Base-by-base conservation (phyloP, 805 yeast species). In the Metschnikowia gruessii region DNA sequence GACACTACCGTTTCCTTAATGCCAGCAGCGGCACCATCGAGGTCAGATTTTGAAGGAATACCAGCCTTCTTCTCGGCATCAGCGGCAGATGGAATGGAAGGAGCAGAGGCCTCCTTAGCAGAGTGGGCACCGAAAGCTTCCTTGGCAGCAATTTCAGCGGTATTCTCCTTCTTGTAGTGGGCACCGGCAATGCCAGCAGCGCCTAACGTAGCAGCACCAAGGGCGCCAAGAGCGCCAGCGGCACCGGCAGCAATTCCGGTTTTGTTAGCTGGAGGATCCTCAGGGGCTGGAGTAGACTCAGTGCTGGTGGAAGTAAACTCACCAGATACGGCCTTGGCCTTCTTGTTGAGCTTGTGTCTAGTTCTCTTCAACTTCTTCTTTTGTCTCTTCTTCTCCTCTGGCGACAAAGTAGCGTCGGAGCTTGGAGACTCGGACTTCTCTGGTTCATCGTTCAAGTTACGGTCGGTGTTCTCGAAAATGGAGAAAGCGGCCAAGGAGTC, bases 401-500 rank as follows among this genome's bases (percentile, higher is more conserved):
- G 39, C 6, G 50, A 16, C 22, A 37, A 37, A 9, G 18, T 30
- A 21, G 31, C 30, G 12, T 16, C 65, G 17, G 62, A 58, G 34
- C 51, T 48, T 36, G 49, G 52, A 13, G 56, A 40, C n/a, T 43
- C 56, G n/a, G 50, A 48, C 15, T 58, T 30, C 3, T 24, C 19
- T 16, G 26, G 5, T 15, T 42, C 19, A 42, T 59, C 79, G 56
- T 85, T 85, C 55, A 86, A 72, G 42, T 77, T 72, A 63, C 65
- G 64, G 54, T 69, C 72, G 12, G 65, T 85, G 43, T 76, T 74
- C 50, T 78, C 69, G 19, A 82, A 74, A 54, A 81, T 77, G 39
- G 68, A 65, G 59, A 89, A 85, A 40, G 82, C 96, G 49, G 77
- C 71, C 57, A 87, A 79, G n/a, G 80, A 75, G 37, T 75, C 76